Conservation (phyloP, 805 yeast genomes). For the Torulaspora indica region DNA sequence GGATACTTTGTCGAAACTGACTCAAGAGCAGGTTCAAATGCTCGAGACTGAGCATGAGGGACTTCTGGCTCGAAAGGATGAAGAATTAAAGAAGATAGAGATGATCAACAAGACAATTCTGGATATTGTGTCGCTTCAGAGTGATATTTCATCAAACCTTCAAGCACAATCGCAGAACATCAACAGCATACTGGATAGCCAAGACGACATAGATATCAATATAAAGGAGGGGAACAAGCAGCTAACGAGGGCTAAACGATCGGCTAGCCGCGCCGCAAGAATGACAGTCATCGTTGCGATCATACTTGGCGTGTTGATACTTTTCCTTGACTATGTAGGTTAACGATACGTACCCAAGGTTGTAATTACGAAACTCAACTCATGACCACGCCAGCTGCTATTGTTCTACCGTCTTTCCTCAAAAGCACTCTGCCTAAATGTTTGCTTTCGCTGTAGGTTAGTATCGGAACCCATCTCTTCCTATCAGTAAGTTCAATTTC, state of each 20-base stretch:
- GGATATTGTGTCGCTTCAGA: constrained; percentile 71
- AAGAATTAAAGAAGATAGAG: constrained; percentile 56
- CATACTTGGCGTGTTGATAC: constrained; percentile 49
- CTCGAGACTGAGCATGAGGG: constrained; percentile 57
- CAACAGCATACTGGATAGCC: constrained; percentile 56
- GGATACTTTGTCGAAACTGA: constrained; percentile 33
- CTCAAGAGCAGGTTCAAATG: constrained; percentile 54
- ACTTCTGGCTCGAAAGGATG: constrained; percentile 49
- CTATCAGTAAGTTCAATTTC: constrained; percentile 95
- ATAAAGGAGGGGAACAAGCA: constrained; percentile 67
- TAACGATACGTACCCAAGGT: constrained; percentile 11
- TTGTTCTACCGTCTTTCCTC: constrained; percentile 96
- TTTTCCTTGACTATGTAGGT: constrained; percentile 50
- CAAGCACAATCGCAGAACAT: constrained; percentile 69
- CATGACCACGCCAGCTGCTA: constrained; percentile 94
- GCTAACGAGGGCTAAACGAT: constrained; percentile 59
- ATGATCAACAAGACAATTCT: constrained; percentile 56
- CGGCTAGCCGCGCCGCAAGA: constrained; percentile 58
- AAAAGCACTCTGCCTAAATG: constrained; percentile 94
- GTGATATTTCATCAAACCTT: constrained; percentile 69
- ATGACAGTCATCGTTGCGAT: constrained; percentile 53
- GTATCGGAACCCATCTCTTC: constrained; percentile 86
- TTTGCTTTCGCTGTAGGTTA: constrained; percentile 78
- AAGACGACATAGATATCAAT: constrained; percentile 60
- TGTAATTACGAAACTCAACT: constrained; percentile 36